Conservation (phyloP, 2,329 filamentous ascomycete species). For the Claviceps pusilla region DNA sequence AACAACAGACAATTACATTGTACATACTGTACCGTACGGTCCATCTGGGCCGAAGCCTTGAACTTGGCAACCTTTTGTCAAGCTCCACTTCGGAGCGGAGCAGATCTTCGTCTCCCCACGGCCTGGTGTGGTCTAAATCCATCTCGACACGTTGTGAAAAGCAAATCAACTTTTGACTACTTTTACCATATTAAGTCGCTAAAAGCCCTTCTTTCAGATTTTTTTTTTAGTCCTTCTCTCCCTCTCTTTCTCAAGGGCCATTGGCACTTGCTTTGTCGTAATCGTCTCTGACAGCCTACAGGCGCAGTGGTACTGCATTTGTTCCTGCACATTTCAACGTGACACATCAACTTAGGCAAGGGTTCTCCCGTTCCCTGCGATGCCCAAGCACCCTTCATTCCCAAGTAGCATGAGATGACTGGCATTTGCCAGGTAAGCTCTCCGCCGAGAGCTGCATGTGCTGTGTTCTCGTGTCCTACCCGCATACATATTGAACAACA, state of each 20-base stretch:
- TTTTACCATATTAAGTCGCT: too few relatives aligned
- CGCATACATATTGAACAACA: not conserved
- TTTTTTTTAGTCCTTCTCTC: not conserved
- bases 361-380: not conserved
- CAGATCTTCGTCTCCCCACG: not conserved
- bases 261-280: not conserved
- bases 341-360: not conserved
- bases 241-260: not conserved
- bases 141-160: not conserved
- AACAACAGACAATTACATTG: not conserved
- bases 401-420: too few relatives aligned
- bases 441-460: not conserved
- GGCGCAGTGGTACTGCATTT: not conserved
- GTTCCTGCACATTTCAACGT: constrained; percentile 1
- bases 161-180: not conserved
- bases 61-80: not conserved
- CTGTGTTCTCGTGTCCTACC: not conserved
- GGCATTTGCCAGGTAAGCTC: not conserved
- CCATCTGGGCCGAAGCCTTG: not conserved
- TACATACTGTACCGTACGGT: not conserved
- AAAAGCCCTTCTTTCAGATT: not conserved
- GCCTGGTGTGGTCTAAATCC: not conserved
- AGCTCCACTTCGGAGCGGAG: constrained; percentile 1
- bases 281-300: not conserved
- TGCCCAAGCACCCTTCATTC: too few relatives aligned